Evolutionary conservation across 768 basidiomycete genomes (phyloP).

Genomic region (Psilocybe cubensis): DNA sequence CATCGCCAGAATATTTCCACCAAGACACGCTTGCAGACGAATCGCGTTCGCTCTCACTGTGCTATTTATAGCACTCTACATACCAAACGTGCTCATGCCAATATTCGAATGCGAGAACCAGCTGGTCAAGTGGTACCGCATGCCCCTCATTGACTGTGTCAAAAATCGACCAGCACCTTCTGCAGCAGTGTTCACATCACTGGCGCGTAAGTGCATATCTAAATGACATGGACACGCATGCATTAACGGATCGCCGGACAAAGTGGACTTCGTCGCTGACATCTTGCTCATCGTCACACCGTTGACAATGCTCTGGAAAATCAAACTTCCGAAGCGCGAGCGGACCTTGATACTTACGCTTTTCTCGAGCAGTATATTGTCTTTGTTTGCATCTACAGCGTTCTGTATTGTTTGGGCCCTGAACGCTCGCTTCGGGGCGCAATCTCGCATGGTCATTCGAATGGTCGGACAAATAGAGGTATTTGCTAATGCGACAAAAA

Average conservation of each 20-base stretch:
- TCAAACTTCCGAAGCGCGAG: constrained; percentile 23
- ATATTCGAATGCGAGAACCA: constrained; percentile 10
- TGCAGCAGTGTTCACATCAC: background rate
- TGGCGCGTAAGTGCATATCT: background rate
- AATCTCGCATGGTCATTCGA: background rate
- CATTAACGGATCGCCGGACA: background rate
- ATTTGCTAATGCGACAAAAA: background rate
- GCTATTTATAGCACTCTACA: constrained; percentile 12
- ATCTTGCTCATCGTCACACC: constrained; percentile 27
- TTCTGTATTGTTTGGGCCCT: constrained; percentile 17
- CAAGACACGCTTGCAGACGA: constrained; percentile 2
- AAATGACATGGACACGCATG: background rate
- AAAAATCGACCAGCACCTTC: background rate
- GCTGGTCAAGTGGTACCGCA: background rate
- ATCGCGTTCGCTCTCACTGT: constrained; percentile 7
- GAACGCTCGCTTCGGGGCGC: background rate
- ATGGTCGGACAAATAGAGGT: constrained; percentile 12
- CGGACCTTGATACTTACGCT: constrained; percentile 26
- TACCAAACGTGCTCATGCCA: constrained; percentile 3
- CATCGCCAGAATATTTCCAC: constrained; percentile 16
- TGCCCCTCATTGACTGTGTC: constrained; percentile 1
- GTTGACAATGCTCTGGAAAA: constrained; percentile 26
- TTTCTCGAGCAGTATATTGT: constrained; percentile 28
- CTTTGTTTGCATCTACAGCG: constrained; percentile 21
- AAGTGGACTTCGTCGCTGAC: constrained; percentile 31